phyloP scores from a whole-genome alignment of 2,329 filamentous ascomycete genomes.

The Gremmenia infestans region DNA sequence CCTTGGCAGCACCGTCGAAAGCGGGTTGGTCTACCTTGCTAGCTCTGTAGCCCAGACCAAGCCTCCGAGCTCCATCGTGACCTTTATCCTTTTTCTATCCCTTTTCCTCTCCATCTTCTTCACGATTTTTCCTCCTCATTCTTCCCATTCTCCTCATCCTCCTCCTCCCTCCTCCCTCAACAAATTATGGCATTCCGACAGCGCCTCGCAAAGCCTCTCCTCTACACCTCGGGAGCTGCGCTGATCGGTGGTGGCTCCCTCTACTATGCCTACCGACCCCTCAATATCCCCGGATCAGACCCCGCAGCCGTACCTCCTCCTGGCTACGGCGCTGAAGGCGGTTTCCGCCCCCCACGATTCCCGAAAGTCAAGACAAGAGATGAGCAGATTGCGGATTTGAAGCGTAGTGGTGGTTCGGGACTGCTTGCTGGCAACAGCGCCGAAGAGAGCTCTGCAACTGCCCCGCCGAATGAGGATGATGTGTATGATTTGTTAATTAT shows the following conservation, averaged over 20 bases:
- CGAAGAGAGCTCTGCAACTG: slow-evolving; percentile 16
- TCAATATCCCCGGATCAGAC: slow-evolving; percentile 66
- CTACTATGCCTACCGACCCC: slow-evolving; percentile 59
- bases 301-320: slow-evolving; percentile 65
- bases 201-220: slow-evolving; percentile 43
- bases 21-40: no score
- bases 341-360: slow-evolving; percentile 52
- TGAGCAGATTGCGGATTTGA: slow-evolving; percentile 47
- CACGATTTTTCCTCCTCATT: no score
- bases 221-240: slow-evolving; percentile 46
- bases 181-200: slow-evolving; percentile 32
- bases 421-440: slow-evolving; percentile 44
- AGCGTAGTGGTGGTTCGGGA: slow-evolving; percentile 45
- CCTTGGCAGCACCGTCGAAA: no score
- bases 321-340: slow-evolving; percentile 62
- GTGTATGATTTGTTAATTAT: slow-evolving; percentile 65
- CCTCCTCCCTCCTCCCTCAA: slow-evolving; percentile 1
- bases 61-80: no score
- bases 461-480: slow-evolving; percentile 38
- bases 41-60: no score
- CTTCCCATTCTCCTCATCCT: slow-evolving; percentile 1
- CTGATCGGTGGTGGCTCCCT: slow-evolving; percentile 42
- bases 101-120: no score
- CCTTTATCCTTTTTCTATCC: no score
- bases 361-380: slow-evolving; percentile 44